Evolutionary conservation across 768 basidiomycete genomes (phyloP), one percentile per base, ranked within the genome.

Genomic region (Trametopsis cervina): DNA sequence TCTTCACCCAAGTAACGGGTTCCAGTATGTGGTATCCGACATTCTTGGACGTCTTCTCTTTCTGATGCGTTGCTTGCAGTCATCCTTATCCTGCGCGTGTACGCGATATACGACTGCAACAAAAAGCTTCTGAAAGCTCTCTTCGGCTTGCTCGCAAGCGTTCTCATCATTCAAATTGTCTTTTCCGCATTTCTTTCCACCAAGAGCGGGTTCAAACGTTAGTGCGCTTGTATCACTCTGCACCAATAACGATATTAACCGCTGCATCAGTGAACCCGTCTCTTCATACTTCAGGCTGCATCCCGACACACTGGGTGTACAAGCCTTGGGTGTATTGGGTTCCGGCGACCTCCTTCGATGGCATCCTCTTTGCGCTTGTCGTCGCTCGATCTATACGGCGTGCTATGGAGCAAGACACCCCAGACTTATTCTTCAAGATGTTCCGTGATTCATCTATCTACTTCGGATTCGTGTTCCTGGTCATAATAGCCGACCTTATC

Each of bases 301-400:
- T 51, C 2, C 44, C 50, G 4, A 44, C 27, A 4, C 43, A 51
- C 20, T 51, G 50, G 50, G 21, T 42, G 4, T 7, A 40, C 6
- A 36, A 18, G 1, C 50, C 50, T 3, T 51, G 50, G 50, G 39
- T 46, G 4, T 46, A 41, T 36, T 46, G 50, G 37, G 27, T 46
- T 20, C 50, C 50, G 15, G 39, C 38, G 4, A 35, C 10, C 4
- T 17, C 33, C n/a, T 26, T 51, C 9, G 50, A 51, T 18, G 17
- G 9, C 36, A 7, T 21, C 17, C 50, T 51, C n/a, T 46, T 51
- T 23, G 15, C 26, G 6, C 21, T 51, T 7, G 44, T 46, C 7
- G 15, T 22, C 2, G 11, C 22, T 27, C 40, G 27, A 18, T 46
- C 18, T 7, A 10, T 51, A 4, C 50, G 29, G 20, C 12, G 15